phyloP scores from a whole-genome alignment of 495 filamentous ascomycete species.

The Lasiosphaeris hirsuta region DNA sequence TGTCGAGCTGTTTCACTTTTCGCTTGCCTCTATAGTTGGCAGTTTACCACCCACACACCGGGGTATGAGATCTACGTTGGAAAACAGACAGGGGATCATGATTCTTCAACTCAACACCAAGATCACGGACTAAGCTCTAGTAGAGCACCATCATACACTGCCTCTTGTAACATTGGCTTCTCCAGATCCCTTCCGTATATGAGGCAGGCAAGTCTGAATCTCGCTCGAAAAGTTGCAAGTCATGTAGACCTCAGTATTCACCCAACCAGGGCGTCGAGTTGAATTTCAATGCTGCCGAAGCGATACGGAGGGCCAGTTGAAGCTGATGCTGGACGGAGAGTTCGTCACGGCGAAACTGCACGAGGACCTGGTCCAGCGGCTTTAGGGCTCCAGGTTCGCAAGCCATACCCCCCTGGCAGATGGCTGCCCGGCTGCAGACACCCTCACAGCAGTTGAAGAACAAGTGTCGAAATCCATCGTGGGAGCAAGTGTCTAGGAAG shows the following conservation, averaged over 20 bases:
- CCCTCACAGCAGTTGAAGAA: slow-evolving; percentile 12
- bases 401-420: not conserved
- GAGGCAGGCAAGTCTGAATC: slow-evolving; percentile 10
- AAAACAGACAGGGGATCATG: too few relatives aligned
- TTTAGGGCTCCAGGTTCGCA: not conserved
- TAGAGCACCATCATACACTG: slow-evolving; percentile 11
- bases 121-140: slow-evolving; percentile 19
- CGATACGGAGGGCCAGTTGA: slow-evolving; percentile 12
- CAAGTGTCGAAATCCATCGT: slow-evolving; percentile 11
- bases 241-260: slow-evolving; percentile 12
- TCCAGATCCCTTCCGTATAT: slow-evolving; percentile 12
- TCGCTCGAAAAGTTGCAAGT: slow-evolving; percentile 14
- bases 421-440: not conserved
- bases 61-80: too few relatives aligned
- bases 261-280: slow-evolving; percentile 17
- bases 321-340: slow-evolving; percentile 12
- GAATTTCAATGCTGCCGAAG: slow-evolving; percentile 14
- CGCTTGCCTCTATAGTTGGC: too few relatives aligned
- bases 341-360: not conserved
- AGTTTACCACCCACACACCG: too few relatives aligned
- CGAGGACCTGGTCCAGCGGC: slow-evolving; percentile 8
- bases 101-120: slow-evolving; percentile 7
- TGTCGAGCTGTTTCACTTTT: too few relatives aligned
- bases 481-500: slow-evolving; percentile 8
- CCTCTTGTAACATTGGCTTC: slow-evolving; percentile 16